Evolutionary conservation across 495 filamentous ascomycete genomes (phyloP).

Genomic region (Neurospora sublineolata): DNA sequence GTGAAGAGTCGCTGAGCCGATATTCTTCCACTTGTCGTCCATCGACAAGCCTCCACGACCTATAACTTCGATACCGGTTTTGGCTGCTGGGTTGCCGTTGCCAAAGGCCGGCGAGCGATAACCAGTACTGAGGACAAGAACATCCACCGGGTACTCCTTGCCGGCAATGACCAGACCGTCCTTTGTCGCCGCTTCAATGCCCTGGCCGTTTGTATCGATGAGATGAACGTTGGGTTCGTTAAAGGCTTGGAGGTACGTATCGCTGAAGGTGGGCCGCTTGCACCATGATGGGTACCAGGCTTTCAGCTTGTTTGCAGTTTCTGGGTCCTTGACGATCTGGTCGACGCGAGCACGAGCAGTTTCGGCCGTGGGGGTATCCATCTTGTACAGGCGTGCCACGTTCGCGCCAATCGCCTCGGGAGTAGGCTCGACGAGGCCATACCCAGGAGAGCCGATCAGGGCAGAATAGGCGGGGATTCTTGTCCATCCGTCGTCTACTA

Average conservation of each 20-base stretch:
- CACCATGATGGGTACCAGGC: constrained; percentile 37
- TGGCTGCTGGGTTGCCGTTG: constrained; percentile 19
- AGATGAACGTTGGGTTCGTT: constrained; percentile 37
- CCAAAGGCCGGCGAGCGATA: constrained; percentile 25
- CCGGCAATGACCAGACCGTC: constrained; percentile 28
- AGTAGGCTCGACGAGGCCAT: constrained; percentile 15
- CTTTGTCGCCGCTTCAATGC: constrained; percentile 28
- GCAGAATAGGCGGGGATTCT: constrained; percentile 17
- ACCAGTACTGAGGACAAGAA: constrained; percentile 39
- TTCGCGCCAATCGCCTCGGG: constrained; percentile 26
- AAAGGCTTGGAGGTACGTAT: constrained; percentile 35
- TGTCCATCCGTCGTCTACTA: constrained; percentile 35
- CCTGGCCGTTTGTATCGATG: constrained; percentile 43
- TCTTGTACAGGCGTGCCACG: constrained; percentile 18
- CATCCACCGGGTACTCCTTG: constrained; percentile 32
- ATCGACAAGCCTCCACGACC: constrained; percentile 33
- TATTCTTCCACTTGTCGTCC: constrained; percentile 29
- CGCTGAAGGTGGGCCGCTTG: constrained; percentile 37
- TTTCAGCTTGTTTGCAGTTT: constrained; percentile 30
- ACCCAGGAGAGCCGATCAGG: constrained; percentile 14
- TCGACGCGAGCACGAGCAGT: constrained; percentile 26
- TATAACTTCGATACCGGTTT: constrained; percentile 27
- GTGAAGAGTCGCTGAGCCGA: constrained; percentile 34
- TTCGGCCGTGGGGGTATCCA: constrained; percentile 16
- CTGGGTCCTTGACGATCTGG: constrained; percentile 31